Evolutionary conservation across 768 basidiomycete species (phyloP).

Genomic region (Psilocybe cubensis): DNA sequence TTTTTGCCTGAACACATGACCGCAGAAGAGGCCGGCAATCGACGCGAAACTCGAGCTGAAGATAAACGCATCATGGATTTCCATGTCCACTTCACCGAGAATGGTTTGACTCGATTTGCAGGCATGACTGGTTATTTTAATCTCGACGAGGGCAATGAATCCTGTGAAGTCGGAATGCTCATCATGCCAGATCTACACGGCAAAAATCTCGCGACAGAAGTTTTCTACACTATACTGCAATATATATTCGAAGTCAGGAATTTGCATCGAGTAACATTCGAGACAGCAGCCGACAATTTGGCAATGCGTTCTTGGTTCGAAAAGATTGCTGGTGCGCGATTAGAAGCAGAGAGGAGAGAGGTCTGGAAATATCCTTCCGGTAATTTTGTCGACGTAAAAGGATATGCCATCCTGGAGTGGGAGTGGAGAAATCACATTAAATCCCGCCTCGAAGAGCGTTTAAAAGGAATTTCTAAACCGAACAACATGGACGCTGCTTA

Average conservation of each 20-base stretch:
- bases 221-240: slow-evolving; percentile 41
- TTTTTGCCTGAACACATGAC: slow-evolving; percentile 41
- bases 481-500: background rate
- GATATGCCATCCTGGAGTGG: slow-evolving; percentile 45
- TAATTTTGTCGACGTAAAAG: slow-evolving; percentile 38
- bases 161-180: slow-evolving; percentile 47
- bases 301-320: slow-evolving; percentile 52
- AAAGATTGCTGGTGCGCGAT: slow-evolving; percentile 37
- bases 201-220: slow-evolving; percentile 45
- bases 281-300: slow-evolving; percentile 43
- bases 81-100: slow-evolving; percentile 33
- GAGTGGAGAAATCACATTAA: slow-evolving; percentile 45
- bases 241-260: slow-evolving; percentile 45
- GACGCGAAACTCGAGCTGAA: slow-evolving; percentile 37
- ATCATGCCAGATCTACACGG: slow-evolving; percentile 39
- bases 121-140: slow-evolving; percentile 43
- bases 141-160: slow-evolving; percentile 35
- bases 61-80: slow-evolving; percentile 39
- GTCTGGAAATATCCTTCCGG: slow-evolving; percentile 42
- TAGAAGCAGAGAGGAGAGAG: slow-evolving; percentile 42
- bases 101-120: slow-evolving; percentile 32
- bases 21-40: slow-evolving; percentile 35
- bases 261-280: slow-evolving; percentile 45
- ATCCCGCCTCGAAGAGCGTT: slow-evolving; percentile 30
- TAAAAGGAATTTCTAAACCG: slow-evolving; percentile 10